A percentile compares a stretch with the other conserved stretches of the same genome.
These are phyloP conservation scores for Aureoboletus auriporus DNA, from an alignment of 768 basidiomycete species.

Conservation along the genomic window DNA sequence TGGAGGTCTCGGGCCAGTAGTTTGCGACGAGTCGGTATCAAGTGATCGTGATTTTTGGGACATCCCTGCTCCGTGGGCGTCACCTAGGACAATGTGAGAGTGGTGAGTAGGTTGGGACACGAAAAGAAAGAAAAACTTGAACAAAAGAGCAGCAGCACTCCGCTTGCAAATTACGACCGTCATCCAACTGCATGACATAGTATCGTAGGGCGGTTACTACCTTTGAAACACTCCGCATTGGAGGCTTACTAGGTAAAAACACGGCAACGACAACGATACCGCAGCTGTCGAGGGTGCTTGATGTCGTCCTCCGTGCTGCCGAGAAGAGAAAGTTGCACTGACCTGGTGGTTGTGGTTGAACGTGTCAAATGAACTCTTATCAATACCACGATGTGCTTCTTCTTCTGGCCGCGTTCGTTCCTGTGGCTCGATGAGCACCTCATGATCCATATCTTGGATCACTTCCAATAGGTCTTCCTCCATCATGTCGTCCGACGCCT, in stretches of 20 bases:
- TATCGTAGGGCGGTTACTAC: constrained; percentile 18
- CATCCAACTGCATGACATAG: constrained; percentile 15
- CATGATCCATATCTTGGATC: too few relatives aligned
- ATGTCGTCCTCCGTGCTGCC: constrained; percentile 19
- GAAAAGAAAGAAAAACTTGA: background rate
- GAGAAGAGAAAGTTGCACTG: background rate
- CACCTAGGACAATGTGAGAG: too few relatives aligned
- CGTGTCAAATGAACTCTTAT: background rate
- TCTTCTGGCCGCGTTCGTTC: too few relatives aligned
- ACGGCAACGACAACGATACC: constrained; percentile 8
- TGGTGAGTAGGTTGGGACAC: background rate
- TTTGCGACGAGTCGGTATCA: too few relatives aligned
- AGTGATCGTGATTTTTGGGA: too few relatives aligned
- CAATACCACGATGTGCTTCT: background rate
- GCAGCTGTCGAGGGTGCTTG: constrained; percentile 20
- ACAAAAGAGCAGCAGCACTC: constrained; percentile 3
- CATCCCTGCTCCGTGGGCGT: too few relatives aligned
- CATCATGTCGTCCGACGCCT: constrained; percentile 10
- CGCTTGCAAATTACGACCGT: constrained; percentile 29
- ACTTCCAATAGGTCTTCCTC: background rate
- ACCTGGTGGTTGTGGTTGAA: constrained; percentile 1
- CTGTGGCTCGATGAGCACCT: too few relatives aligned
- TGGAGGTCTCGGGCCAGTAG: too few relatives aligned
- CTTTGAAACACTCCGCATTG: constrained; percentile 2
- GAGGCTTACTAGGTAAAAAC: constrained; percentile 13